Evolutionary conservation across 306 rosid genomes (phyloP), one percentile per base, ranked within the genome.

Genomic region (Malus sylvestris): DNA sequence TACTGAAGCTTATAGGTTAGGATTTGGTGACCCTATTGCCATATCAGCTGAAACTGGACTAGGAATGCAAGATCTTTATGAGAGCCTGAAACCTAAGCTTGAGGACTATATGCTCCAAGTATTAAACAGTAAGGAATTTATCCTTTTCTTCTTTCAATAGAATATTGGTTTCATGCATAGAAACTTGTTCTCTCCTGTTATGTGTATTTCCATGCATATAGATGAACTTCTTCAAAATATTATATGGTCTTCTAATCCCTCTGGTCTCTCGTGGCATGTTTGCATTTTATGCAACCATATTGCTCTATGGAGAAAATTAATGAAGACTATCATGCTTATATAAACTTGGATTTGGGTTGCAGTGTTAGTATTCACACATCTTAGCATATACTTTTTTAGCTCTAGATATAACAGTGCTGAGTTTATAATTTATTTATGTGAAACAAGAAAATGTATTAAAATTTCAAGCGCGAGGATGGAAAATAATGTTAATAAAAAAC

Each of bases 31-130:
- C 68, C 97, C 96, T 29, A 86, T 95, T 80, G 93, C 98, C 67
- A 85, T 92, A 70, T 95, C 98, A 63, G 98, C 96, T 22, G 98
- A 95, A 87, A 95, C 97, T 72, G 98, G 98, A 51, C 78, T 95
- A 12, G 97, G 98, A 64, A 86, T 92, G 92, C 96, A 82, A 75
- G 96, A 90, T 52, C 89, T 95, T 19, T 85, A 89, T 85, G 75
- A 63, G 33, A 83, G 88, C 67, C 87, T 92, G 33, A 89, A 79
- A 79, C 98, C 97, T 72, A 71, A 83, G 79, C 85, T 95, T n/a
- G 92, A 95, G 81, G 89, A 88, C 77, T 81, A 86, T 70, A 81
- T 91, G 89, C 85, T 79, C 59, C 72, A 38, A 73, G 76, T 84
- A 80, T 82, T 85, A 57, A 85, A 79, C 81, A 87, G 93, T 91